A percentile compares a stretch with the other conserved stretches of the same genome.
Evolutionary conservation across 2,329 filamentous ascomycete genomes (phyloP).

Genomic region (Cryphonectria naterciae): DNA sequence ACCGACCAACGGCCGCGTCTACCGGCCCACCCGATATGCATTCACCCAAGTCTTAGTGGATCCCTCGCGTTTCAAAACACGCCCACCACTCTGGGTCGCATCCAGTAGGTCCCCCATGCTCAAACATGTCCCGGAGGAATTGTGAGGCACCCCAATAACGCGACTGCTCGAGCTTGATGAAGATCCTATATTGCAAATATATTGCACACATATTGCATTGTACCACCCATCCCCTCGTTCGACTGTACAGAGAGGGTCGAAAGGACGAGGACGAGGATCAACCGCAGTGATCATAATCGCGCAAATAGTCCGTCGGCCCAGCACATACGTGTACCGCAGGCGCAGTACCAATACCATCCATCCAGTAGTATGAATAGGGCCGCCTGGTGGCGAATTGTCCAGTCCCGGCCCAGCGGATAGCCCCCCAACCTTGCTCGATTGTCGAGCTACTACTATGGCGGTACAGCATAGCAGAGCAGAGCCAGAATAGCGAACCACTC

Average conservation of each 20-base stretch:
- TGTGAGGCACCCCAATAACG: constrained; percentile 11
- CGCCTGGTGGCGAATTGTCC: neutral
- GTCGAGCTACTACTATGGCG: neutral
- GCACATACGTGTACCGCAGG: neutral
- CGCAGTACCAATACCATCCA: neutral
- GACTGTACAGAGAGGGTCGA: neutral
- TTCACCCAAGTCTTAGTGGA: constrained; percentile 6
- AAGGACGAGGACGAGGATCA: neutral
- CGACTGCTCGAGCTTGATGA: neutral
- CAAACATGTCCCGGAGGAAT: constrained; percentile 9
- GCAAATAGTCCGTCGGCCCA: neutral
- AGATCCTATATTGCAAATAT: neutral
- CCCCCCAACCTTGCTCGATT: neutral
- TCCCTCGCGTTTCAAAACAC: constrained; percentile 16
- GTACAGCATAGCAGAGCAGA: neutral
- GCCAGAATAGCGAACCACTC: neutral
- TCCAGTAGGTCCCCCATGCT: neutral
- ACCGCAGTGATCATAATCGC: neutral
- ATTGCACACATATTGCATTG: neutral
- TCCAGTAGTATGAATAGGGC: neutral
- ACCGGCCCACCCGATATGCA: constrained; percentile 1
- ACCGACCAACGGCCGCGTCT: constrained; percentile 1
- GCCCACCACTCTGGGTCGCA: neutral
- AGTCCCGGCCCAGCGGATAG: neutral
- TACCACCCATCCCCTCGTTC: neutral